Evolutionary conservation across 768 basidiomycete genomes (phyloP).

Genomic region (Lactarius indigo): DNA sequence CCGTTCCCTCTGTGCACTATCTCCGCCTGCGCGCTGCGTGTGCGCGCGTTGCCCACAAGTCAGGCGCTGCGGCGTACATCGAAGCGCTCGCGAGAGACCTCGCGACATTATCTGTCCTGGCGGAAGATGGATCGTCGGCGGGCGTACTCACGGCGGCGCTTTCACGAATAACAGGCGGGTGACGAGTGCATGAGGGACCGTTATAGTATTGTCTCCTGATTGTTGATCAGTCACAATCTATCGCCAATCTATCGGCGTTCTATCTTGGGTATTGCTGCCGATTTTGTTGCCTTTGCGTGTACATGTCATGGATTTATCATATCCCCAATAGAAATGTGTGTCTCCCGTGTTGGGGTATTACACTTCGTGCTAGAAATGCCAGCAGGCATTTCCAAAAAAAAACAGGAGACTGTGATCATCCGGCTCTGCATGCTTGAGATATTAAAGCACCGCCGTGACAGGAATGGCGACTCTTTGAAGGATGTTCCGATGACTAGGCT

Average conservation of each 20-base stretch:
- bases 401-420: background rate
- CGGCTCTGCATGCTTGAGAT: background rate
- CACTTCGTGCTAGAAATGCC: background rate
- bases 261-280: background rate
- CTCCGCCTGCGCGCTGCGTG: slow-evolving; percentile 41
- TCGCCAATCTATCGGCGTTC: background rate
- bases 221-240: background rate
- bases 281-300: background rate
- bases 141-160: slow-evolving; percentile 19
- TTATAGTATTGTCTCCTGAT: background rate
- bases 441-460: background rate
- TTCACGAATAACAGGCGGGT: background rate
- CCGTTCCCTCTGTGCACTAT: slow-evolving; percentile 34
- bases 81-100: slow-evolving; percentile 31
- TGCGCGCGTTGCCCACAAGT: slow-evolving; percentile 39
- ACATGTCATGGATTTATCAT: background rate
- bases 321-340: background rate
- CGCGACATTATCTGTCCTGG: slow-evolving; percentile 14
- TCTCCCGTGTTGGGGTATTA: background rate
- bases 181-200: background rate
- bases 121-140: slow-evolving; percentile 20
- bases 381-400: background rate
- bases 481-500: background rate
- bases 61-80: slow-evolving; percentile 38
- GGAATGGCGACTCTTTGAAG: background rate